phyloP scores from a whole-genome alignment of 768 basidiomycete species.

The Tulasnella sp. region DNA sequence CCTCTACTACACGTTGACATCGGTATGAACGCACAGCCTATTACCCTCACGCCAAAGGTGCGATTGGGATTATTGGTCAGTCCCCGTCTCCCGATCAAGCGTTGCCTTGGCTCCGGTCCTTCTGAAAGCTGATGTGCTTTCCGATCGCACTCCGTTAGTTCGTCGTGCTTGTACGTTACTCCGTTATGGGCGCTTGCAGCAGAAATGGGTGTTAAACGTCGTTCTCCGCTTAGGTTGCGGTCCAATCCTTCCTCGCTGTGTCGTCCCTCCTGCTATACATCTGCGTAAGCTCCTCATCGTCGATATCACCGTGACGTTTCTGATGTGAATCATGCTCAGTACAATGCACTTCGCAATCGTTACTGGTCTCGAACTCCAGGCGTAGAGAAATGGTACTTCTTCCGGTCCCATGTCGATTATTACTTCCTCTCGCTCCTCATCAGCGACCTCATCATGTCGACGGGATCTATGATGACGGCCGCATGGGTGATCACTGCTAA shows the following conservation, averaged over 20 bases:
- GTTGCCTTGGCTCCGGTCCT: too few relatives aligned
- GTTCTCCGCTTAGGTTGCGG: not conserved
- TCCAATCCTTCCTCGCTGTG: not conserved
- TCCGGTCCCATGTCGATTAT: too few relatives aligned
- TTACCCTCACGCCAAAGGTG: too few relatives aligned
- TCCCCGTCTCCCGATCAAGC: too few relatives aligned
- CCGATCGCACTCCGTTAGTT: too few relatives aligned
- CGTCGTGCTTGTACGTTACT: too few relatives aligned
- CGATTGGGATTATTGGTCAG: too few relatives aligned
- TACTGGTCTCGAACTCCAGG: not conserved
- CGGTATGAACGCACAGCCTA: too few relatives aligned
- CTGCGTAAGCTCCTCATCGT: not conserved
- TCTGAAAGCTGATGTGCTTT: too few relatives aligned
- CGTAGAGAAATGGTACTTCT: too few relatives aligned
- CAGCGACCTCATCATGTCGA: not conserved
- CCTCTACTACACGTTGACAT: too few relatives aligned
- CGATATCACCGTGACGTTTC: not conserved
- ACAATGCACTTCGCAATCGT: not conserved
- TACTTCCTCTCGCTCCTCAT: slow-evolving; percentile 6
- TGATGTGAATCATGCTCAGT: not conserved
- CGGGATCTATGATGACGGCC: slow-evolving; percentile 1
- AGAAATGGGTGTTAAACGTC: not conserved
- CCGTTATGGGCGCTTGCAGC: too few relatives aligned
- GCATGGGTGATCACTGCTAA: slow-evolving; percentile 5
- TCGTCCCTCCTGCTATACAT: not conserved